phyloP scores from a whole-genome alignment of 2,329 filamentous ascomycete genomes.

The Apiospora rasikravindrae region DNA sequence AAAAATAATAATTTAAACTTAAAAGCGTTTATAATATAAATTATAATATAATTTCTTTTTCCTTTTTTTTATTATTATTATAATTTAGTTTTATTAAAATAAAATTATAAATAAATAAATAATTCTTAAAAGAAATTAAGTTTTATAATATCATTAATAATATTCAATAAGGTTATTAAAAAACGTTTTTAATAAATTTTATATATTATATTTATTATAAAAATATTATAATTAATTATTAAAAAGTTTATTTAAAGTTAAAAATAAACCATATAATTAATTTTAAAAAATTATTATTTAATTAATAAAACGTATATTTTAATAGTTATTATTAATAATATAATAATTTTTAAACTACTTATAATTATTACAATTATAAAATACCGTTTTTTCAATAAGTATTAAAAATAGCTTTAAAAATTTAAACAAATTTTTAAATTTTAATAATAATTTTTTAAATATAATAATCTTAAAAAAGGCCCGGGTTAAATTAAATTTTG shows the following conservation, averaged over 20 bases:
- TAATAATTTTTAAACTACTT: background rate
- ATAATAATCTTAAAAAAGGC: background rate
- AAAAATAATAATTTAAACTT: no score
- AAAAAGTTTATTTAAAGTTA: no score
- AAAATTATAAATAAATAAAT: background rate
- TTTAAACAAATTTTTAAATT: background rate
- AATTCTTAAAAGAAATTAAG: background rate
- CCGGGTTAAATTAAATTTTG: background rate
- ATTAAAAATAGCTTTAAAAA: no score
- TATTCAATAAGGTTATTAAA: no score
- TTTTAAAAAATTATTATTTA: background rate
- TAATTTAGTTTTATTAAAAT: background rate
- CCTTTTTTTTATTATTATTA: background rate
- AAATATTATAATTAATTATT: background rate
- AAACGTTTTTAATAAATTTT: background rate
- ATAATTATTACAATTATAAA: background rate
- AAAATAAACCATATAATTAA: background rate
- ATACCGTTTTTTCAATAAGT: background rate
- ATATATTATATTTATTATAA: background rate
- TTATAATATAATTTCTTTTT: background rate
- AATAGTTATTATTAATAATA: background rate
- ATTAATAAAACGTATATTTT: background rate
- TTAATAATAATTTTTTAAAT: background rate
- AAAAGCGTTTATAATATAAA: no score
- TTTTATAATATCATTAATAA: background rate